A percentile compares a stretch with the other conserved stretches of the same genome.
These are phyloP conservation scores for Fistulifera pelliculosa DNA, from an alignment of 108 stramenopile genomes.

Conservation along the genomic window DNA sequence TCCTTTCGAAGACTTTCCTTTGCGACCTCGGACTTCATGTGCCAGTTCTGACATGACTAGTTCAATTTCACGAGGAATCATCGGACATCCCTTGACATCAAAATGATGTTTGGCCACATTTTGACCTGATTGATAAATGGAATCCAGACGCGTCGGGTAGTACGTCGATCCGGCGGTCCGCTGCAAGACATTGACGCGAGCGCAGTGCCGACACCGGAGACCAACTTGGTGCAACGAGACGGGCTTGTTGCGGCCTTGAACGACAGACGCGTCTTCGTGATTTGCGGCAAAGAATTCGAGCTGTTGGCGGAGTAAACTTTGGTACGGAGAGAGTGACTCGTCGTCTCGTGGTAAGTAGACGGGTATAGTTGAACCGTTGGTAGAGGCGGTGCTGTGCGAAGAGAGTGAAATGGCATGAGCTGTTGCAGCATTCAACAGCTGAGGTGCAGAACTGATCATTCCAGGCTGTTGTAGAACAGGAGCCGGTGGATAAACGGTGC, in stretches of 20 bases:
- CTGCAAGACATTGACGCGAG: conserved; percentile 7
- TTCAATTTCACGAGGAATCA: conserved; percentile 26
- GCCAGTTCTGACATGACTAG: conserved; percentile 18
- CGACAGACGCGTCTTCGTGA: conserved; percentile 24
- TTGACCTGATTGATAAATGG: conserved; percentile 40
- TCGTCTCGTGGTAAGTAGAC: conserved; percentile 22
- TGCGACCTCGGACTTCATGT: conserved; percentile 9
- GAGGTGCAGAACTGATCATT: too few relatives aligned
- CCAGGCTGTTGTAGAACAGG: too few relatives aligned
- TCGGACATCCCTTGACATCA: conserved; percentile 16
- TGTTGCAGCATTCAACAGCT: too few relatives aligned
- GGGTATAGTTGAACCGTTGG: not conserved
- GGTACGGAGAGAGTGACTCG: conserved; percentile 34
- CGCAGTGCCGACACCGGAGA: conserved; percentile 42
- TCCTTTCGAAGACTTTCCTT: conserved; percentile 37
- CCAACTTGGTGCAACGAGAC: conserved; percentile 43
- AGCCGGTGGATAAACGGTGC: too few relatives aligned
- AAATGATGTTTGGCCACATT: conserved; percentile 40
- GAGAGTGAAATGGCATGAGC: too few relatives aligned
- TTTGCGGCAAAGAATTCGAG: conserved; percentile 37
- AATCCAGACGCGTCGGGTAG: conserved; percentile 25
- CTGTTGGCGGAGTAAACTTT: conserved; percentile 35
- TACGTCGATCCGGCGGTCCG: conserved; percentile 26
- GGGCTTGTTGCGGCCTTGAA: conserved; percentile 33
- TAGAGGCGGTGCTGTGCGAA: too few relatives aligned